A percentile compares a stretch with the other conserved stretches of the same genome.
These are phyloP conservation scores for Tulasnella sp. DNA, from an alignment of 768 basidiomycete genomes.

Conservation along the genomic window DNA sequence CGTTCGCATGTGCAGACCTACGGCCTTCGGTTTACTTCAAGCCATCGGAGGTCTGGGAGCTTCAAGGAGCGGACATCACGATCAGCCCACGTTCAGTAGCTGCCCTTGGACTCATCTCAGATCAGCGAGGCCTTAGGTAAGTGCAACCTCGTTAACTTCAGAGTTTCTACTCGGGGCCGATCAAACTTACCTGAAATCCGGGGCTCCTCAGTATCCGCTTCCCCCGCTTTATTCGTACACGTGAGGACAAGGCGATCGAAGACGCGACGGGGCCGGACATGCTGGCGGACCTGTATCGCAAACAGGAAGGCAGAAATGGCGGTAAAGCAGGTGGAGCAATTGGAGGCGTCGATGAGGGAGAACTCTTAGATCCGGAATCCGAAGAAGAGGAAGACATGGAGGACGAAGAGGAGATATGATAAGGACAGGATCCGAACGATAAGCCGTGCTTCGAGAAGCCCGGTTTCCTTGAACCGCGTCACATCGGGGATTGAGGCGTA, in stretches of 20 bases:
- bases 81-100: slow-evolving; percentile 85
- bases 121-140: slow-evolving; percentile 54
- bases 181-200: not conserved
- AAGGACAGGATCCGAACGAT: not conserved
- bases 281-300: slow-evolving; percentile 67
- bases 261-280: slow-evolving; percentile 73
- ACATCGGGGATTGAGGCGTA: not conserved
- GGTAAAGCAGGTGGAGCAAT: slow-evolving; percentile 40
- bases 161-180: not conserved
- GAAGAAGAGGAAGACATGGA: slow-evolving; percentile 42
- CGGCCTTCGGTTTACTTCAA: slow-evolving; percentile 69
- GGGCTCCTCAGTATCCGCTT: slow-evolving; percentile 70
- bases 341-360: slow-evolving; percentile 58
- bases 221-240: slow-evolving; percentile 75
- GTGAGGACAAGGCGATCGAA: slow-evolving; percentile 74
- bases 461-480: not conserved
- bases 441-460: not conserved
- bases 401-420: slow-evolving; percentile 33
- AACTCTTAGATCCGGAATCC: slow-evolving; percentile 59
- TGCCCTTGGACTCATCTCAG: slow-evolving; percentile 64
- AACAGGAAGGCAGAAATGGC: slow-evolving; percentile 55
- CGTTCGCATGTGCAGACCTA: slow-evolving; percentile 53
- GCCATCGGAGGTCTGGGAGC: slow-evolving; percentile 86
- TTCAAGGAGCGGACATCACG: slow-evolving; percentile 65
- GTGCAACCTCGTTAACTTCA: not conserved